These are phyloP conservation scores for Physcomitrium patens DNA, from an alignment of 225 moss, liverwort and hornwort genomes.

Conservation along the genomic window DNA sequence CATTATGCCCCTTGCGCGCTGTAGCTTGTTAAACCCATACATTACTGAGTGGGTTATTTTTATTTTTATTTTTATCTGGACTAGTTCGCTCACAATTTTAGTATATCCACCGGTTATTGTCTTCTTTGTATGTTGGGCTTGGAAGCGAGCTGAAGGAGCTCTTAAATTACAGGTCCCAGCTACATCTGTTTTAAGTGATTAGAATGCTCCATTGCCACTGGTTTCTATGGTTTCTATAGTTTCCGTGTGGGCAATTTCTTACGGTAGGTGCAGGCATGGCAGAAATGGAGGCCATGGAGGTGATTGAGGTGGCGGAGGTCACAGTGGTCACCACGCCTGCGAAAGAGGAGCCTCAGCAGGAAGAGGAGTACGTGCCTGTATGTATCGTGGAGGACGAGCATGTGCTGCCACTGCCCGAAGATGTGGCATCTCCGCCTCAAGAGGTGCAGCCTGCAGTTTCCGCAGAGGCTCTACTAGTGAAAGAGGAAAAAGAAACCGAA, in stretches of 20 bases:
- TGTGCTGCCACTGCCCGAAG: not conserved
- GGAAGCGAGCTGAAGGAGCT: not conserved
- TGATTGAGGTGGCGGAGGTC: conserved; percentile 21
- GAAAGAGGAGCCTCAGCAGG: not conserved
- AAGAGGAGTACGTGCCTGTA: not conserved
- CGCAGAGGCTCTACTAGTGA: not conserved
- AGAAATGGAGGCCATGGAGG: conserved; percentile 48
- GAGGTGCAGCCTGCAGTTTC: conserved; percentile 13
- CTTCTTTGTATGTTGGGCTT: conserved; percentile 27
- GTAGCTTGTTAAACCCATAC: not conserved
- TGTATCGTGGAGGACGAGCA: not conserved
- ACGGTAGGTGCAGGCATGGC: conserved; percentile 47
- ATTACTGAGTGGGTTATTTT: not conserved
- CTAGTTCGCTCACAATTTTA: not conserved
- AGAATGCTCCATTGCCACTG: no score
- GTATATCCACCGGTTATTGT: not conserved
- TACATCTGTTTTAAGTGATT: no score
- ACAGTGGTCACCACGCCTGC: conserved; percentile 11
- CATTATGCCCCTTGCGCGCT: no score
- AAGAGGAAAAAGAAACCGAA: not conserved
- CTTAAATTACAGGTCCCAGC: not conserved
- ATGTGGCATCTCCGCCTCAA: conserved; percentile 16
- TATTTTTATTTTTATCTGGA: not conserved
- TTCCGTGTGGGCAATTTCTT: not conserved
- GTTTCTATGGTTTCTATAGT: not conserved